Base-by-base conservation (phyloP, 176 grass and related monocot species). In the Pontederia crassipes region DNA sequence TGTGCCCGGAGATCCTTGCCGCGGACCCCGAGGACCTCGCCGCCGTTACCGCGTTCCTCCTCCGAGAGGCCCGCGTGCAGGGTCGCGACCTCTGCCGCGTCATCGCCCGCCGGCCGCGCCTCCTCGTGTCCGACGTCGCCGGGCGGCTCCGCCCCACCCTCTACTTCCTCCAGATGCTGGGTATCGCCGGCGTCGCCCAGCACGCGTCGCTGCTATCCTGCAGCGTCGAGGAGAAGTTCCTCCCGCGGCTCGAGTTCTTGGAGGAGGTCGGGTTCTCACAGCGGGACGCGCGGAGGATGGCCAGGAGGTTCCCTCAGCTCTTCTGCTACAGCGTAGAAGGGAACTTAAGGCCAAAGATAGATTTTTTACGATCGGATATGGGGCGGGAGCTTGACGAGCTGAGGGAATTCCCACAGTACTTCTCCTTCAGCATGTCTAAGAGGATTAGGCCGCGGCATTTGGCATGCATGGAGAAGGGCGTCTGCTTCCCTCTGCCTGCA, bases 141-240 rank as follows among this genome's bases (percentile, higher is more conserved):
- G 62, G 68, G 4, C 66, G 74, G 17, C 83, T 97, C 46, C 78
- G 83, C 24, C 87, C 87, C 5, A 79, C 83, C 49, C 84, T 91
- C 64, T 91, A 91, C 87, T 97, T 97, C 84, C 83, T 97, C 16
- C 78, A 76, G 29, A 86, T 82, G 35, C 81, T 97, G 18, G 81
- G 82, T 62, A 64, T 97, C 2, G 62, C 76, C 0, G 78, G 83
- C 40, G 58, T 98, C 13, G 73, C 81, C 24, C 71, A 78, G 59
- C 82, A 86, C 68, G 74, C 84, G n/a, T 75, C 80, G 54, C 77
- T 98, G 15, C 84, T 98, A 2, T 98, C 81, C 57, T 98, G 83
- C 74, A 82, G 83, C 55, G 93, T 98, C 8, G 93, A 98, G 73
- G 93, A 81, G 15, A 98, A 98, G 67, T 57, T 98, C 55, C 67